These are phyloP conservation scores for Kodamaea lidongshanica DNA, from an alignment of 805 yeast species.

Conservation along the genomic window DNA sequence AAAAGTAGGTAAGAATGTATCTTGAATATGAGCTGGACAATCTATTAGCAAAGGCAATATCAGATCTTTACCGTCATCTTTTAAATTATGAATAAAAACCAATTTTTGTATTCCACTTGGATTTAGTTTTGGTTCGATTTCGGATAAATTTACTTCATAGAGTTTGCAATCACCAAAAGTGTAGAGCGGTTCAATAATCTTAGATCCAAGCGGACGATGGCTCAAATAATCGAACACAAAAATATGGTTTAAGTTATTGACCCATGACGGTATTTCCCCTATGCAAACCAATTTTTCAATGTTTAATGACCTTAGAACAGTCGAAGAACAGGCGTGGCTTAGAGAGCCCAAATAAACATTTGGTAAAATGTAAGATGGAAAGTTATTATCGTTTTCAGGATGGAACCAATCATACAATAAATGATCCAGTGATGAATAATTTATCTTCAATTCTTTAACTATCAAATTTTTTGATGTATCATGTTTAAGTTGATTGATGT, in stretches of 20 bases:
- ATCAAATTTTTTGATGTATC: conserved; percentile 7
- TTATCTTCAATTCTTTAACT: conserved; percentile 2
- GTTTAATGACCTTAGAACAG: conserved; percentile 20
- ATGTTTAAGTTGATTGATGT: conserved; percentile 20
- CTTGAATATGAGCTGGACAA: conserved; percentile 26
- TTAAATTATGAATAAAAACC: conserved; percentile 28
- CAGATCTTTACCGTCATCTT: conserved; percentile 36
- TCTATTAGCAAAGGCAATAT: conserved; percentile 22
- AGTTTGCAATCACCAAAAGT: conserved; percentile 12
- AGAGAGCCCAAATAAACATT: conserved; percentile 28
- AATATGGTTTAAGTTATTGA: conserved; percentile 10
- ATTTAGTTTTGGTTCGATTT: conserved; percentile 5
- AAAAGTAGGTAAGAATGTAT: conserved; percentile 17
- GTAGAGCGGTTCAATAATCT: conserved; percentile 4
- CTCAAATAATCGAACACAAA: conserved; percentile 10
- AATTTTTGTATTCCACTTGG: conserved; percentile 8
- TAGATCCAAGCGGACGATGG: conserved; percentile 1
- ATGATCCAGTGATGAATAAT: conserved; percentile 1
- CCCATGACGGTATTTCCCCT: conserved; percentile 35
- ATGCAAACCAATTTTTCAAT: conserved; percentile 26
- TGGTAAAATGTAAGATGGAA: conserved; percentile 28
- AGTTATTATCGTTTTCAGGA: conserved; percentile 25
- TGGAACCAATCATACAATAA: conserved; percentile 29
- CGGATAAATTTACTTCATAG: conserved; percentile 15
- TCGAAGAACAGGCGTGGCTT: conserved; percentile 28